Evolutionary conservation across 768 basidiomycete species (phyloP).

Genomic region (Boletus subcaerulescens): DNA sequence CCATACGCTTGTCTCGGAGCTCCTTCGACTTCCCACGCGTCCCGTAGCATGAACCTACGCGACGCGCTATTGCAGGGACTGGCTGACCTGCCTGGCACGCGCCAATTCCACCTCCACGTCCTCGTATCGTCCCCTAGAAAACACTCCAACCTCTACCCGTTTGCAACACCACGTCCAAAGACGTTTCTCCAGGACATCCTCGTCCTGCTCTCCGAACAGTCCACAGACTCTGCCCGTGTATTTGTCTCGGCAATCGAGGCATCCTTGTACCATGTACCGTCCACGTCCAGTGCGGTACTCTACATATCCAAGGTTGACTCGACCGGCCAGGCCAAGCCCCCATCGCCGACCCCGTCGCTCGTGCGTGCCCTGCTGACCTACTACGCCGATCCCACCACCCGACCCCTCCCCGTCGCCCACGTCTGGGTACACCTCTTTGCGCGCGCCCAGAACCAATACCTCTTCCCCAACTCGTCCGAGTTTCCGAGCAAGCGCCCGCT

Average conservation of each 20-base stretch:
- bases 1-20: background rate
- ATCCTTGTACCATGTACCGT: conserved; percentile 67
- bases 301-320: conserved; percentile 96
- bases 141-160: conserved; percentile 68
- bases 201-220: conserved; percentile 67
- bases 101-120: conserved; percentile 72
- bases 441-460: conserved; percentile 84
- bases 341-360: conserved; percentile 68
- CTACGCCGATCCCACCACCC: conserved; percentile 60
- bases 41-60: conserved; percentile 45
- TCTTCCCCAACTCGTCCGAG: conserved; percentile 86
- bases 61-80: conserved; percentile 62
- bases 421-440: conserved; percentile 90
- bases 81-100: conserved; percentile 55
- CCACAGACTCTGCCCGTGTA: conserved; percentile 48
- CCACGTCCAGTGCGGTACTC: conserved; percentile 66
- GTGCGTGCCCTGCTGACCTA: conserved; percentile 62
- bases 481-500: conserved; percentile 68
- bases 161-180: conserved; percentile 62
- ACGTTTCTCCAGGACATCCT: conserved; percentile 75
- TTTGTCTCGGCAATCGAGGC: conserved; percentile 82
- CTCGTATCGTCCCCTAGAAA: conserved; percentile 69
- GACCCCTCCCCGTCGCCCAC: conserved; percentile 53
- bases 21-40: conserved; percentile 20
- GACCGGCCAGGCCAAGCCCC: conserved; percentile 67